Base-by-base conservation (phyloP, 257 asterid species). In the Ehretia macrophylla region DNA sequence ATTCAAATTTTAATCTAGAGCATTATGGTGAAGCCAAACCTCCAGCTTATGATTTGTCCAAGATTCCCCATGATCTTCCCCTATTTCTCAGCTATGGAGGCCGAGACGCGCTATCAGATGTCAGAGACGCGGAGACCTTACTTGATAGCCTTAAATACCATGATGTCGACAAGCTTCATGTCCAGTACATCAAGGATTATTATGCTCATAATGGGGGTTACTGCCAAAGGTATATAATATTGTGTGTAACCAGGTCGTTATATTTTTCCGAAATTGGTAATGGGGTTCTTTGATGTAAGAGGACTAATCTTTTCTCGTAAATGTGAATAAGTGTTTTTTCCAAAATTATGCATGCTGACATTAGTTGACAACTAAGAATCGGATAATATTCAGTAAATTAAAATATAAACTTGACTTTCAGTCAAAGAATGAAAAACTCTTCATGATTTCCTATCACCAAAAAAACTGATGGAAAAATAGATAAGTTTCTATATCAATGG, bases 51-150 rank as follows among this genome's bases (percentile, higher is more conserved):
- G 68, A 90, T 64, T 39, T 92, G 21, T 54, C 80, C 0, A 82
- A 71, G 32, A 92, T 92, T 12, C 97, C 98, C 0, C 78, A 16
- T 5, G 77, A 86, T 45, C 72, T 92, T 54, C 97, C 98, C 4
- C 67, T 92, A 23, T 92, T 88, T 62, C 48, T 92, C 8, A 82
- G 93, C 81, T 86, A 88, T 20, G 97, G 99, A 11, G 99, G 97
- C 16, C 75, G 62, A 60, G 99, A 92, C 57, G 81, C 96, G 0
- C 40, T 92, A n/a, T 79, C 99, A 1, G 96, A 83, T 68, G 68
- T 27, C 0, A 79, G 45, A 70, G 99, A 92, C 59, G 95, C 86
- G 8, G 68, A 63, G 20, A 75, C 72, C 9, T 58, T 92, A 58
- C 95, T 88, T 1, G 89, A 79, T 32, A 51, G 52, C 40, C 86